Evolutionary conservation across 2,329 filamentous ascomycete species (phyloP).

Genomic region (Fusarium penzigii): DNA sequence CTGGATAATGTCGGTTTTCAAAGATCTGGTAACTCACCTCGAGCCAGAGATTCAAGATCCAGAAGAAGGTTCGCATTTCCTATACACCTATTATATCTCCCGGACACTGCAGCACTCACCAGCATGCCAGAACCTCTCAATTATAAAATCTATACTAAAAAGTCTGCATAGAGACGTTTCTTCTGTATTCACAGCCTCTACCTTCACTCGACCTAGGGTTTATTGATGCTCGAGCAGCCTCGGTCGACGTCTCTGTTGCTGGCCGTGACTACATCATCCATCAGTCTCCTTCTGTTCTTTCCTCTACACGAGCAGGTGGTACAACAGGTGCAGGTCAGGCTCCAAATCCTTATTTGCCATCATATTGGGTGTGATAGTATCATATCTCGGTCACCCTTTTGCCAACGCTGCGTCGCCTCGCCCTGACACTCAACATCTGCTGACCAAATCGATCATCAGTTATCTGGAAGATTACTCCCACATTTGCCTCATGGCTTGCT

Average conservation of each 20-base stretch:
- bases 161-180: constrained; percentile 71
- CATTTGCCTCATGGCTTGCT: constrained; percentile 79
- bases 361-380: background rate
- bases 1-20: constrained; percentile 15
- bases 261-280: constrained; percentile 72
- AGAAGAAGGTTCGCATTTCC: constrained; percentile 43
- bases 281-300: constrained; percentile 82
- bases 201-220: constrained; percentile 82
- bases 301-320: constrained; percentile 68
- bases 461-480: constrained; percentile 87
- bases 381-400: background rate
- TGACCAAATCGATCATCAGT: constrained; percentile 48
- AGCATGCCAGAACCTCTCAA: background rate
- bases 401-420: constrained; percentile 1
- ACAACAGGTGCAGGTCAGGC: constrained; percentile 54
- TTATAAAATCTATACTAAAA: background rate
- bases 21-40: constrained; percentile 33
- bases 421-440: constrained; percentile 1
- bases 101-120: background rate
- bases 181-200: constrained; percentile 77
- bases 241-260: constrained; percentile 67
- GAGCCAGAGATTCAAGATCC: constrained; percentile 49
- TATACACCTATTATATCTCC: background rate
- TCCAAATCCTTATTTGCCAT: background rate
- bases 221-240: constrained; percentile 68